These are phyloP conservation scores for Senna siamea DNA, from an alignment of 306 rosid species.

Conservation along the genomic window DNA sequence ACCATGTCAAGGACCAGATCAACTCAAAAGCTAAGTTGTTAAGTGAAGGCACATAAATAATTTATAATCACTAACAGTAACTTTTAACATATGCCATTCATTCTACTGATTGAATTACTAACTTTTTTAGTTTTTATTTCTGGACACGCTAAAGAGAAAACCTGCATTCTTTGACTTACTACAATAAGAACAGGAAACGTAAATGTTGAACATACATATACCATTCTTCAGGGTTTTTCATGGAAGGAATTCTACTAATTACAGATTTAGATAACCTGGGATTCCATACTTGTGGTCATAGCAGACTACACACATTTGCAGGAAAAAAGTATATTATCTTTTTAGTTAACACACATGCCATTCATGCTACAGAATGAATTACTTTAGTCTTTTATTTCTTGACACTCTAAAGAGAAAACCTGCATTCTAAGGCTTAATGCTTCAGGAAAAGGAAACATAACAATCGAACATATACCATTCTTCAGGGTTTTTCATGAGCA, in stretches of 20 bases:
- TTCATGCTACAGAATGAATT: background rate
- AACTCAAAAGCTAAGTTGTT: too few relatives aligned
- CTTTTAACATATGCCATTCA: background rate
- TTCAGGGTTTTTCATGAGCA: background rate
- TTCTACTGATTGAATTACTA: conserved; percentile 3
- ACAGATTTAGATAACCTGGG: background rate
- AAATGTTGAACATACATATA: background rate
- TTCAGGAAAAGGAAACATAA: background rate
- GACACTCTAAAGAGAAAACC: background rate
- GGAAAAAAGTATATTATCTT: background rate
- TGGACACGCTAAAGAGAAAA: background rate
- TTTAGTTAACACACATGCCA: too few relatives aligned
- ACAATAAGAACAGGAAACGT: too few relatives aligned
- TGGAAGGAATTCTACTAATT: background rate
- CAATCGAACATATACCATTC: background rate
- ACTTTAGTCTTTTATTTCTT: background rate
- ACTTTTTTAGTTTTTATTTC: background rate
- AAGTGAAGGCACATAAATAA: too few relatives aligned
- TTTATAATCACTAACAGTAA: too few relatives aligned
- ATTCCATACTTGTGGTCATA: background rate
- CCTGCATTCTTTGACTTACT: too few relatives aligned
- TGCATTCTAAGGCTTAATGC: background rate
- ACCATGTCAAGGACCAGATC: too few relatives aligned
- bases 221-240: background rate
- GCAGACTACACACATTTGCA: background rate